phyloP scores from a whole-genome alignment of 352 stramenopile species.

The Globisporangium canariense region DNA sequence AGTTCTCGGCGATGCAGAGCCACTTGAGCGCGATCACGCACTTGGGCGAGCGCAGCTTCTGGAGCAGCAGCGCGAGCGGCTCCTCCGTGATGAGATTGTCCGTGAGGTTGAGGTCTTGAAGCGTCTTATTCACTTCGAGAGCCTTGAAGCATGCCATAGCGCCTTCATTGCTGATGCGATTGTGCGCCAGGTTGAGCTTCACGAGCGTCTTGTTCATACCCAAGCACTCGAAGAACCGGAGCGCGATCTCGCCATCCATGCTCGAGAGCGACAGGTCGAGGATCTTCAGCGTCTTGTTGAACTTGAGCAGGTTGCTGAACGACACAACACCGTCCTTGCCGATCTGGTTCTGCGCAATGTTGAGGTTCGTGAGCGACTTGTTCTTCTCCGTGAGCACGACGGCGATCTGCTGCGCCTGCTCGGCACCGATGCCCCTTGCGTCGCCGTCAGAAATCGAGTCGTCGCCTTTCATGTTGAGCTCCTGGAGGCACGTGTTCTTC shows the following conservation, averaged over 20 bases:
- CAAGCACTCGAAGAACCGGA: conserved; percentile 66
- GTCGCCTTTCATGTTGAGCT: conserved; percentile 67
- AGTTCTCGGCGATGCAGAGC: conserved; percentile 58
- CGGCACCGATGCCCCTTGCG: conserved; percentile 39
- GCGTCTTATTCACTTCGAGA: conserved; percentile 47
- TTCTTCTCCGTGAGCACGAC: conserved; percentile 43
- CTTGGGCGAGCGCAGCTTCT: conserved; percentile 32
- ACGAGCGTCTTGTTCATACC: conserved; percentile 50
- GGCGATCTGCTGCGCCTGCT: conserved; percentile 44
- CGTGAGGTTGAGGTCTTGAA: conserved; percentile 71
- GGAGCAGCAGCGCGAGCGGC: conserved; percentile 40
- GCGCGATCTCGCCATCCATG: conserved; percentile 52
- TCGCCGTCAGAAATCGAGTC: conserved; percentile 50
- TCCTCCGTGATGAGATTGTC: conserved; percentile 79
- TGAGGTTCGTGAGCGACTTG: conserved; percentile 41
- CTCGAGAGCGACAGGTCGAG: conserved; percentile 64
- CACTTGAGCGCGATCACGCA: conserved; percentile 34
- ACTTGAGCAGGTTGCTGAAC: conserved; percentile 57
- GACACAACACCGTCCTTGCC: conserved; percentile 43
- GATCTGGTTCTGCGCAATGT: conserved; percentile 64
- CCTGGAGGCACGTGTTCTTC: conserved; percentile 44
- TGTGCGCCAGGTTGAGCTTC: conserved; percentile 57
- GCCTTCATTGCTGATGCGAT: conserved; percentile 71
- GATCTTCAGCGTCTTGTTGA: conserved; percentile 39
- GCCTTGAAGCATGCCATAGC: conserved; percentile 54